Percentiles rank a stretch among this genome's conserved stretches.
Evolutionary conservation across 495 filamentous ascomycete genomes (phyloP).

Genomic region (Aspergillus egyptiacus): DNA sequence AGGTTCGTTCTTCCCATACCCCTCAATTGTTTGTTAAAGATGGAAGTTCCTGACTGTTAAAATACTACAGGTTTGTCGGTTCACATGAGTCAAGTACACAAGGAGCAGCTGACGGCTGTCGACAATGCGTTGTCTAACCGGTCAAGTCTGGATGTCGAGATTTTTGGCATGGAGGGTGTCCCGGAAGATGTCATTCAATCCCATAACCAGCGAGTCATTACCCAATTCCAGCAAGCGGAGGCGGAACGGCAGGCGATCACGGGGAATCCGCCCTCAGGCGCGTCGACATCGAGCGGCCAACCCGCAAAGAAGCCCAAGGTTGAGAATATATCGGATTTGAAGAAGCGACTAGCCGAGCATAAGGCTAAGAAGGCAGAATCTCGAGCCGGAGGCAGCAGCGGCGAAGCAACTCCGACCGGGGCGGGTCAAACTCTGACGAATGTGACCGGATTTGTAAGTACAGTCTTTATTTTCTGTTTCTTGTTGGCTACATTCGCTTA

Average conservation of each 20-base stretch:
- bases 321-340: slow-evolving; percentile 69
- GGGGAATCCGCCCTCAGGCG: slow-evolving; percentile 71
- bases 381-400: slow-evolving; percentile 50
- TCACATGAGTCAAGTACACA: slow-evolving; percentile 98
- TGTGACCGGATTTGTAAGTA: slow-evolving; percentile 50
- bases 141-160: slow-evolving; percentile 79
- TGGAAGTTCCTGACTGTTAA: slow-evolving; percentile 6
- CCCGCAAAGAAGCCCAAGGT: slow-evolving; percentile 74
- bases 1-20: too few species aligned
- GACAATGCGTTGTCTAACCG: slow-evolving; percentile 88
- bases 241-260: slow-evolving; percentile 74
- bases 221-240: slow-evolving; percentile 77
- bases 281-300: slow-evolving; percentile 41
- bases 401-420: slow-evolving; percentile 53
- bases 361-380: slow-evolving; percentile 64
- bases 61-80: slow-evolving; percentile 70
- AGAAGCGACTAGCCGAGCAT: slow-evolving; percentile 75
- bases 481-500: slow-evolving; percentile 9
- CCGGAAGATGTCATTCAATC: slow-evolving; percentile 75
- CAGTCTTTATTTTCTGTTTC: background rate
- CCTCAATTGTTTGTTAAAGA: slow-evolving; percentile 15
- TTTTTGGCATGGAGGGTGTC: slow-evolving; percentile 97
- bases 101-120: slow-evolving; percentile 76
- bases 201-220: slow-evolving; percentile 78
- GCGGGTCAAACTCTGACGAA: slow-evolving; percentile 50